Percentiles rank a stretch among this genome's conserved stretches.
phyloP scores from a whole-genome alignment of 805 yeast species.

The Yarrowia sp. region DNA sequence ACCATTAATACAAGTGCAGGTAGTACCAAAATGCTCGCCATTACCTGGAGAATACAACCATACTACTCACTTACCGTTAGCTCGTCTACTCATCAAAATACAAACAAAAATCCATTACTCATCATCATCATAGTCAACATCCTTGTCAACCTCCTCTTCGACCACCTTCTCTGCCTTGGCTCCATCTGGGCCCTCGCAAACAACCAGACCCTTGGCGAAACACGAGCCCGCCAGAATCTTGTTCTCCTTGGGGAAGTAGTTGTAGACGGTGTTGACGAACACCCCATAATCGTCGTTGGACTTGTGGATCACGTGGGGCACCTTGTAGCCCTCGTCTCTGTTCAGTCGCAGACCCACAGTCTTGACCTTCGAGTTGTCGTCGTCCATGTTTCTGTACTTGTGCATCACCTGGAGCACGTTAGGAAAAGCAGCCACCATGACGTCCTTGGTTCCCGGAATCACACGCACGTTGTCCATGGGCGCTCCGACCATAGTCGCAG shows the following conservation, averaged over 20 bases:
- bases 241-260: slow-evolving; percentile 28
- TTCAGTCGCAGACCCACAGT: slow-evolving; percentile 24
- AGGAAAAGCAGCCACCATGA: slow-evolving; percentile 29
- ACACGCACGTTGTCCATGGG: slow-evolving; percentile 33
- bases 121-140: background rate
- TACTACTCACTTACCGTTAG: too few relatives aligned
- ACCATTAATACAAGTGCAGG: too few relatives aligned
- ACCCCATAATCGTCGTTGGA: slow-evolving; percentile 15
- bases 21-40: too few relatives aligned
- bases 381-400: slow-evolving; percentile 5
- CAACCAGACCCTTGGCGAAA: slow-evolving; percentile 9
- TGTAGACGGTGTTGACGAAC: slow-evolving; percentile 29
- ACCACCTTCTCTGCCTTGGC: background rate
- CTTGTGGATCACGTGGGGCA: slow-evolving; percentile 29
- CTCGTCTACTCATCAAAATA: too few relatives aligned
- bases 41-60: too few relatives aligned
- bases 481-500: slow-evolving; percentile 25
- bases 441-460: slow-evolving; percentile 27
- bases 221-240: slow-evolving; percentile 28
- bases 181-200: slow-evolving; percentile 19
- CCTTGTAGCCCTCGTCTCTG: slow-evolving; percentile 17
- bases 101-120: background rate
- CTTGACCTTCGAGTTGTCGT: background rate
- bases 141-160: background rate
- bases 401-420: slow-evolving; percentile 26